Percentiles rank a stretch among this genome's conserved stretches.
Evolutionary conservation across 2,329 filamentous ascomycete species (phyloP).

Genomic region (Stemphylium vesicarium): DNA sequence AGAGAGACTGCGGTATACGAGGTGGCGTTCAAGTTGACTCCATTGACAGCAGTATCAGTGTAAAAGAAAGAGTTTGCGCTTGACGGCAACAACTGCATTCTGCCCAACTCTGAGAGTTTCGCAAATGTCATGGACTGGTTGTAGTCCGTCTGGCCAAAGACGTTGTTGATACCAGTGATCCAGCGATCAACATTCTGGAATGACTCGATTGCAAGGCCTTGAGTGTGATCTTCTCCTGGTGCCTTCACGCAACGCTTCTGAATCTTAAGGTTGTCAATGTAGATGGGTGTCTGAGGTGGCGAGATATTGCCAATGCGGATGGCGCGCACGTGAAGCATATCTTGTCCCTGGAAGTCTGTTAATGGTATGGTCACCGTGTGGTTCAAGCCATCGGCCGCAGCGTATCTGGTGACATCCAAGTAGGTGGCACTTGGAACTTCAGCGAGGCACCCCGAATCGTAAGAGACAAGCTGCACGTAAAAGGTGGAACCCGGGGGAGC

Average conservation of each 20-base stretch:
- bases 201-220: slow-evolving; percentile 11
- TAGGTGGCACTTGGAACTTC: slow-evolving; percentile 9
- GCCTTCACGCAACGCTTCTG: slow-evolving; percentile 15
- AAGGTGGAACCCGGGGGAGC: slow-evolving; percentile 8
- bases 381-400: slow-evolving; percentile 9
- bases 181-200: slow-evolving; percentile 15
- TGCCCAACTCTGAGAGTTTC: slow-evolving; percentile 9
- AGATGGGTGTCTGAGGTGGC: slow-evolving; percentile 10
- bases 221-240: slow-evolving; percentile 13
- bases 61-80: slow-evolving; percentile 9
- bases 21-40: slow-evolving; percentile 8
- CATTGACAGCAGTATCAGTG: slow-evolving; percentile 6
- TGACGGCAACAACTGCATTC: slow-evolving; percentile 12
- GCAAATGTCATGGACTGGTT: slow-evolving; percentile 15
- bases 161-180: slow-evolving; percentile 17
- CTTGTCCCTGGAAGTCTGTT: slow-evolving; percentile 11
- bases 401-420: slow-evolving; percentile 12
- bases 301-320: slow-evolving; percentile 17
- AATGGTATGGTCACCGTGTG: slow-evolving; percentile 14
- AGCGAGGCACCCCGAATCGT: slow-evolving; percentile 3
- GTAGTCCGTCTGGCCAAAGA: slow-evolving; percentile 12
- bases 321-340: slow-evolving; percentile 9
- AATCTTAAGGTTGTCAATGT: slow-evolving; percentile 13
- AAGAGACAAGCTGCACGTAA: slow-evolving; percentile 14
- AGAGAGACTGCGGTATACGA: slow-evolving; percentile 10